Evolutionary conservation across 2,329 filamentous ascomycete genomes (phyloP).

Genomic region (Hypoxylon sp.): DNA sequence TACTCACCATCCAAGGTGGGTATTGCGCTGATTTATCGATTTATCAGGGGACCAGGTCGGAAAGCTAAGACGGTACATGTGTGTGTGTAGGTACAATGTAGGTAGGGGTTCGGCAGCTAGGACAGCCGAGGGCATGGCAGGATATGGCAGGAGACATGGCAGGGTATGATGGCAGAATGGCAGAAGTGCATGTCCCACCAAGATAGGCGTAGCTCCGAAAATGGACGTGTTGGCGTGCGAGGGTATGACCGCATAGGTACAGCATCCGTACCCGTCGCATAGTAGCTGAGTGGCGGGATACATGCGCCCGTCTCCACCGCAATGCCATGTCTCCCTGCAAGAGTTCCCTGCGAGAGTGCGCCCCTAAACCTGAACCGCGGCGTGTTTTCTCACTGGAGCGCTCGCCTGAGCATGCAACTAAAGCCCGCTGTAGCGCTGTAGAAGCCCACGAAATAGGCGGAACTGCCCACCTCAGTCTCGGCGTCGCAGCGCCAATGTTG

Average conservation of each 20-base stretch:
- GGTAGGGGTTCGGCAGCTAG: not conserved
- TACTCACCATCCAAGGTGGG: not conserved
- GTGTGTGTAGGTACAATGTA: not conserved
- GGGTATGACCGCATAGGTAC: constrained; percentile 29
- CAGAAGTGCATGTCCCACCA: too few species aligned
- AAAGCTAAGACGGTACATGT: not conserved
- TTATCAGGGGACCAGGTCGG: not conserved
- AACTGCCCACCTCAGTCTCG: constrained; percentile 15
- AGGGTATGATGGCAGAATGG: not conserved
- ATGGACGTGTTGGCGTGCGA: constrained; percentile 4
- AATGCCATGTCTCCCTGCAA: not conserved
- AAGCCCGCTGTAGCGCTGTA: constrained; percentile 4
- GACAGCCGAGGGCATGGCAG: constrained; percentile 15
- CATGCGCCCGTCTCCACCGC: not conserved
- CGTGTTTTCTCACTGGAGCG: constrained; percentile 10
- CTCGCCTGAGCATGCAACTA: constrained; percentile 7
- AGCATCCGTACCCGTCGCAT: constrained; percentile 21
- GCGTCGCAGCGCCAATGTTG: not conserved
- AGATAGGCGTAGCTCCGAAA: too few species aligned
- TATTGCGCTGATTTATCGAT: not conserved
- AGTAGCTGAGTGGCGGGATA: constrained; percentile 9
- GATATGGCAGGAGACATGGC: constrained; percentile 12
- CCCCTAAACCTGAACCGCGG: not conserved
- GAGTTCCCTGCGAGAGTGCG: too few species aligned
- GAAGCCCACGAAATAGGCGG: constrained; percentile 18